Evolutionary conservation across 805 yeast species (phyloP), one percentile per base, ranked within the genome.

Genomic region (Cyberlindnera meyerae): DNA sequence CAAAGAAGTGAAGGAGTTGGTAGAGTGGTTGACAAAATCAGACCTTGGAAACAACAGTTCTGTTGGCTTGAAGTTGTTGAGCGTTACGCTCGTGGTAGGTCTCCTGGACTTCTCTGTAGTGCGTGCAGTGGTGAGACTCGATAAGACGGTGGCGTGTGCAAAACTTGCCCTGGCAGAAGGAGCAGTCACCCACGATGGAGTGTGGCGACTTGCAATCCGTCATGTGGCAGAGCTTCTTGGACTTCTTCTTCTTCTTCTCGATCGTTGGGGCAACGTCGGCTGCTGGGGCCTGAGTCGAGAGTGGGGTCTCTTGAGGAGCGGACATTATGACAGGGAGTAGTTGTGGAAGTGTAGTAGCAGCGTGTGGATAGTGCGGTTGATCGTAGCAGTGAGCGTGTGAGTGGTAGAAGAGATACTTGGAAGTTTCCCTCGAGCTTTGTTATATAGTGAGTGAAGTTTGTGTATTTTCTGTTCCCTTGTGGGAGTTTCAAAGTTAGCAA

Each of bases 111-210:
- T 56, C 64, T 49, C 74, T 77, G 43, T 78, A 68, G 18, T 79
- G 82, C 29, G 66, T 66, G 52, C 85, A 78, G 42, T 62, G 52
- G 54, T 78, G 85, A 48, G 74, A 73, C 55, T 78, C 85, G 44
- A 78, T 59, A 39, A 78, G 60, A 38, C 85, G 63, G 61, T 78
- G 85, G 49, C 73, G 75, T 11, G 83, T 77, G 49, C 85, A 78
- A 50, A 73, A 78, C 55, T 75, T 75, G 38, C 81, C 81, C 38
- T 67, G 66, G 54, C 85, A 78, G 51, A 73, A 76, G 31, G 69
- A 64, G 49, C 85, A 78, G 47, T 75, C 79, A 18, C 85, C 85
- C 32, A 78, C 14, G 75, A 77, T 30, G 63, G 61, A 24, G 73
- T 64, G 43, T 54, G 58, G 48, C 4, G 48, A 42, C 1, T 53